Conservation (phyloP, 2,329 filamentous ascomycete genomes). For the Sordariomycetes sp. region DNA sequence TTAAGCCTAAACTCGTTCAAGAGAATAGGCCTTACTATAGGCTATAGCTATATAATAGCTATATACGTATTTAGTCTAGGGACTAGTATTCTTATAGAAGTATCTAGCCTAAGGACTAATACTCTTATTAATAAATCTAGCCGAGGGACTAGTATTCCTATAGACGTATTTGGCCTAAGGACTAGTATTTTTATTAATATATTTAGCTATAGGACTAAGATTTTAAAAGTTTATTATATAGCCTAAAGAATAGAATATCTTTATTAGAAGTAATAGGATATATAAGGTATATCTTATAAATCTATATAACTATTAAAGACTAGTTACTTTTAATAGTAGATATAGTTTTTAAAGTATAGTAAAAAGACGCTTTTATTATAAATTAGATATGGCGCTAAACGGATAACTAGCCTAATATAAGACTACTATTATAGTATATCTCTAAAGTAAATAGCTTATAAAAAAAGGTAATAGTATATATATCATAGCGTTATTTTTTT, state of each 20-base stretch:
- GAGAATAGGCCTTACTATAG: too few species aligned
- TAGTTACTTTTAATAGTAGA: background rate
- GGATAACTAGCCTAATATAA: too few species aligned
- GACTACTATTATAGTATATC: too few species aligned
- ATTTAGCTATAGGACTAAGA: too few species aligned
- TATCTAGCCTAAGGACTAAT: too few species aligned
- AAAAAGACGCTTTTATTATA: background rate
- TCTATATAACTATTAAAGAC: background rate
- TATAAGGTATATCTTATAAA: conserved; percentile 2
- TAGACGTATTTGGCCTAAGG: too few species aligned
- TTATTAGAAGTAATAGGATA: background rate
- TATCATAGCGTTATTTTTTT: too few species aligned
- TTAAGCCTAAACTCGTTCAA: background rate
- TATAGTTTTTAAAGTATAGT: background rate
- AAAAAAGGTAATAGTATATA: too few species aligned
- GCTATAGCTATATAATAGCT: background rate
- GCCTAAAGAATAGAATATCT: background rate
- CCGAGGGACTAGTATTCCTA: too few species aligned
- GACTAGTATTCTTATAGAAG: background rate
- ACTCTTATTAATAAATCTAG: too few species aligned
- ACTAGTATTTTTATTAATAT: too few species aligned
- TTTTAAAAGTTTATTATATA: conserved; percentile 1
- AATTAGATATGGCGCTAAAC: background rate
- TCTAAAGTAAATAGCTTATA: too few species aligned
- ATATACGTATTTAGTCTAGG: background rate